These are phyloP conservation scores for Penicillium sp. DNA, from an alignment of 2,329 filamentous ascomycete species.

Conservation along the genomic window DNA sequence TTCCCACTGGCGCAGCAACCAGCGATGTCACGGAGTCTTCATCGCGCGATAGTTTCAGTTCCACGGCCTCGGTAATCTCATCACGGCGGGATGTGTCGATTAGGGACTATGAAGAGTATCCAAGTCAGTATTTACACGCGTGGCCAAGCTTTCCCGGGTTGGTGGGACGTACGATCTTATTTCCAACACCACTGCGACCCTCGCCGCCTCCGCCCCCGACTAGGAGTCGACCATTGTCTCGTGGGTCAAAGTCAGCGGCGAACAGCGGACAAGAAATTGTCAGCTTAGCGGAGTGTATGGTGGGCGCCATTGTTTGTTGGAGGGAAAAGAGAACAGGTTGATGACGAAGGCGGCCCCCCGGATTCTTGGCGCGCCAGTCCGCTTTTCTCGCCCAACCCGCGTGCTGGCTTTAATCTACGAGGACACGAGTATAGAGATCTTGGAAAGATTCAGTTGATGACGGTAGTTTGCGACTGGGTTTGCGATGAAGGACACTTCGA, in stretches of 20 bases:
- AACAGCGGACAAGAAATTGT: conserved; percentile 82
- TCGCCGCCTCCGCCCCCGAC: conserved; percentile 88
- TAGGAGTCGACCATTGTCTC: conserved; percentile 72
- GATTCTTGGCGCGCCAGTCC: conserved; percentile 31
- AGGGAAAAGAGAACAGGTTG: conserved; percentile 25
- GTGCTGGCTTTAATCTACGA: background rate
- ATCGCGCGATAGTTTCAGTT: conserved; percentile 76
- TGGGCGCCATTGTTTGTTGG: conserved; percentile 40
- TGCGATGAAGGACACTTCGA: no score
- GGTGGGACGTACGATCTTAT: conserved; percentile 71
- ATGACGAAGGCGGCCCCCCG: conserved; percentile 26
- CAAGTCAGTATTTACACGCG: conserved; percentile 2
- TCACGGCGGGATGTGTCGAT: conserved; percentile 69
- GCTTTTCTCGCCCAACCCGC: background rate
- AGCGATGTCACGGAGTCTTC: conserved; percentile 90
- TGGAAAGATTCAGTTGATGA: no score
- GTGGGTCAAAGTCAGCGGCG: conserved; percentile 82
- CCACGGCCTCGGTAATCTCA: conserved; percentile 65
- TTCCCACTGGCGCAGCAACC: conserved; percentile 64
- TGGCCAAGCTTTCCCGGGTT: background rate
- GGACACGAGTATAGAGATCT: no score
- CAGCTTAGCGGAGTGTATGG: conserved; percentile 56
- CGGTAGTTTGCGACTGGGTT: no score
- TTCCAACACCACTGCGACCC: conserved; percentile 76
- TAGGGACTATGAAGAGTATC: conserved; percentile 56